Evolutionary conservation across 495 filamentous ascomycete genomes (phyloP).

Genomic region (Hypoxylon perforatum): DNA sequence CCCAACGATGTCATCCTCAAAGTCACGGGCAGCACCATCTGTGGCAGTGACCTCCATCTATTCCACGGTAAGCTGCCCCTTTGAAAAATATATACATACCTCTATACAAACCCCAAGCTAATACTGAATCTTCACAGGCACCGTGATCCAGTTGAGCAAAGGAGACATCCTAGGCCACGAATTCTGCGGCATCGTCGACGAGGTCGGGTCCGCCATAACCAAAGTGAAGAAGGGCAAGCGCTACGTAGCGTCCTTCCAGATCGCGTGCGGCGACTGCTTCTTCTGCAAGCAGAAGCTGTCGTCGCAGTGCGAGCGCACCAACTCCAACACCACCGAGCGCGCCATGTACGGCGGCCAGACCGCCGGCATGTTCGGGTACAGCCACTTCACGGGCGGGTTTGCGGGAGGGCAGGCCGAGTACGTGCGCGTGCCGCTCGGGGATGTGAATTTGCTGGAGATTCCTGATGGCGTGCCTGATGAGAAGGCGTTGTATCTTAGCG

Average conservation of each 20-base stretch:
- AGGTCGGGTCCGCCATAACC: slow-evolving; percentile 70
- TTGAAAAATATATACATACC: not conserved
- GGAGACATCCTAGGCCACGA: slow-evolving; percentile 94
- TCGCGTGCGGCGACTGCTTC: slow-evolving; percentile 79
- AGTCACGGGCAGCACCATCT: slow-evolving; percentile 87
- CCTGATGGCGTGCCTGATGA: slow-evolving; percentile 87
- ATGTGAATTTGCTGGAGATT: slow-evolving; percentile 82
- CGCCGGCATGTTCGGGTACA: slow-evolving; percentile 79
- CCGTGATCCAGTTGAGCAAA: slow-evolving; percentile 76
- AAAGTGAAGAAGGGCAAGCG: slow-evolving; percentile 72
- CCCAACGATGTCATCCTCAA: slow-evolving; percentile 82
- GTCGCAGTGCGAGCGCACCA: slow-evolving; percentile 83
- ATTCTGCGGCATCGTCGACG: slow-evolving; percentile 84
- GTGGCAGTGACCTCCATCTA: slow-evolving; percentile 87
- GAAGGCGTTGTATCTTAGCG: slow-evolving; percentile 84
- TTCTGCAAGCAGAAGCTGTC: slow-evolving; percentile 81
- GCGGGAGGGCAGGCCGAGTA: slow-evolving; percentile 93
- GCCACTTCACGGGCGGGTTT: slow-evolving; percentile 86
- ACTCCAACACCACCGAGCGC: slow-evolving; percentile 73
- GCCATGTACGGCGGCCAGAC: slow-evolving; percentile 77
- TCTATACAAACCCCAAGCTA: not conserved
- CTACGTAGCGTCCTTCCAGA: slow-evolving; percentile 89
- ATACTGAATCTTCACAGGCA: slow-evolving; percentile 44
- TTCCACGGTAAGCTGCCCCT: slow-evolving; percentile 65
- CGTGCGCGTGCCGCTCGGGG: slow-evolving; percentile 82